Percentiles rank a stretch among this genome's conserved stretches.
These are phyloP conservation scores for Avena sativa DNA, from an alignment of 176 grass and related monocot species.

Conservation along the genomic window DNA sequence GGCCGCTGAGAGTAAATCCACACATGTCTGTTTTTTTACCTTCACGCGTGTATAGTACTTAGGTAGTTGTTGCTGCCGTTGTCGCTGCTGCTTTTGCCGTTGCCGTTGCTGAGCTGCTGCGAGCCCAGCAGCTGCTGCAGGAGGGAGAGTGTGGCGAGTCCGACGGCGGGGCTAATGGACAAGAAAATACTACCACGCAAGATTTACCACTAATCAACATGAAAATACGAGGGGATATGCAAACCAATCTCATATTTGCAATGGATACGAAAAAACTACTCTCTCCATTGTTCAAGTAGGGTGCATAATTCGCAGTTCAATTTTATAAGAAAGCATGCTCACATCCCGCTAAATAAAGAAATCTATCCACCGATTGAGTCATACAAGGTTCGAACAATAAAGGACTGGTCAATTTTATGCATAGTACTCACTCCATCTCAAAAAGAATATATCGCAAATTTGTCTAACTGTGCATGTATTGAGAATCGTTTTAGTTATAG, in stretches of 20 bases:
- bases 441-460: no score
- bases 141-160: neutral
- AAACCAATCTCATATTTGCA: neutral
- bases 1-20: neutral
- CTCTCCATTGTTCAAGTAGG: neutral
- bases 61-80: neutral
- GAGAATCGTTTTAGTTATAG: no score
- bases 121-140: conserved; percentile 13
- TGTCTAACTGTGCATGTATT: no score
- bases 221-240: neutral
- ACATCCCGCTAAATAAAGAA: no score
- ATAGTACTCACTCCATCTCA: no score
- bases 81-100: neutral
- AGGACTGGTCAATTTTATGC: no score
- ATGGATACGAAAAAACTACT: neutral
- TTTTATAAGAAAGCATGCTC: no score
- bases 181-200: neutral
- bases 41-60: neutral
- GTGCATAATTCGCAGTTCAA: neutral
- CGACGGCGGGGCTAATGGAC: neutral
- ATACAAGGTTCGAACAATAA: no score
- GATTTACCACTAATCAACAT: neutral
- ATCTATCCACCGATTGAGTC: no score
- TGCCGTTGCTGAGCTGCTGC: neutral
- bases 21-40: neutral